Evolutionary conservation across 345 rosid genomes (phyloP), one percentile per base, ranked within the genome.

Genomic region (Jatropha curcas): DNA sequence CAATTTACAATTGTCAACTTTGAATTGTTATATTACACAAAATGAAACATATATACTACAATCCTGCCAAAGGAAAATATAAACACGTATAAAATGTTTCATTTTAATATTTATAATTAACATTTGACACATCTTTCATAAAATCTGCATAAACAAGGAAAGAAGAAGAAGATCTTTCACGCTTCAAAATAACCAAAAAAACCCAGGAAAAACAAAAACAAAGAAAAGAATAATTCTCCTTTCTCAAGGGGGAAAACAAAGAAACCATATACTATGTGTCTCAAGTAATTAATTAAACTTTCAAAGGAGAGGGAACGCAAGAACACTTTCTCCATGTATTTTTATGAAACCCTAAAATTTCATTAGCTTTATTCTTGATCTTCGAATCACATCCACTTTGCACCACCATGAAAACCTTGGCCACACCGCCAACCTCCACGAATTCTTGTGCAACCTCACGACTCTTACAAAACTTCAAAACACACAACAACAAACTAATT

Each of bases 341-440:
- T 50, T 88, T 87, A 80, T 91, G 93, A 81, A 86, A 69, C 77
- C 84, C 85, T 60, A 94, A 87, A 48, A 88, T 72, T 70, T 94
- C 89, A 61, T 67, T 80, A 2, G 93, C 96, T 73, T 80, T 91
- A 30, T 85, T 90, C 71, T 84, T 82, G 27, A 82, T 87, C 80
- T 73, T 84, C 56, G 55, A 74, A 27, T 79, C 79, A 60, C 88
- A 71, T 13, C 77, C 89, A 14, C 86, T 80, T 77, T 90, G 96
- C 50, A 90, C 65, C 65, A 94, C 83, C 81, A 90, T 68, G 65
- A 90, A 89, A 70, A 94, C 65, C 86, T 89, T 92, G 0, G 82
- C 75, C 77, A 88, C 94, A 33, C 83, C 93, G 13, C 97, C 94
- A 22, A 90, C 66, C 71, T 87, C 88, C 82, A 92, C 55, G 88